Conservation (phyloP, 805 yeast species). For the Starmerella gropengiesseri region DNA sequence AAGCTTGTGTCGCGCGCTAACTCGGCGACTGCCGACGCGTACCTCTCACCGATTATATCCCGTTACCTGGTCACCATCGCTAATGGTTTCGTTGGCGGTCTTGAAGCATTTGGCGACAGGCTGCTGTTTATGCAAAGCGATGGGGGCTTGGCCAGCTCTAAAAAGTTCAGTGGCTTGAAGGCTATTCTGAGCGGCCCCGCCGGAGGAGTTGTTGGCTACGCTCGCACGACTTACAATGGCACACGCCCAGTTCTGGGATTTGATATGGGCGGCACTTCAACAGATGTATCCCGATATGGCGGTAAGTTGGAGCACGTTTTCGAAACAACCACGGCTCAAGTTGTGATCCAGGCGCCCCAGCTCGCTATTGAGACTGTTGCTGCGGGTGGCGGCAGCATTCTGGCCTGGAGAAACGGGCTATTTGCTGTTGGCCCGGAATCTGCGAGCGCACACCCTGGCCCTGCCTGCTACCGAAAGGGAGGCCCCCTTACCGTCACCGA, state of each 20-base stretch:
- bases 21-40: constrained; percentile 72
- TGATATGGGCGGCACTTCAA: constrained; percentile 88
- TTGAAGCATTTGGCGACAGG: constrained; percentile 31
- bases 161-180: constrained; percentile 70
- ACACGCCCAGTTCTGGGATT: constrained; percentile 59
- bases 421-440: constrained; percentile 80
- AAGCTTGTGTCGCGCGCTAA: constrained; percentile 65
- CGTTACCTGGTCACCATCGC: constrained; percentile 53
- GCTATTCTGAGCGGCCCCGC: constrained; percentile 95
- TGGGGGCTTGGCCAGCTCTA: constrained; percentile 84
- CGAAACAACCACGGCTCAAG: constrained; percentile 75
- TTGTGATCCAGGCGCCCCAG: constrained; percentile 76
- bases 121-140: constrained; percentile 82
- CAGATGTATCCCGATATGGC: constrained; percentile 66
- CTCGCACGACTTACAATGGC: constrained; percentile 56
- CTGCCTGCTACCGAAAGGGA: constrained; percentile 74
- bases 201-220: constrained; percentile 93
- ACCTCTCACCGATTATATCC: constrained; percentile 66
- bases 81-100: constrained; percentile 46
- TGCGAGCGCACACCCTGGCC: constrained; percentile 84
- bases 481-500: constrained; percentile 81
- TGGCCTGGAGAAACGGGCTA: constrained; percentile 57
- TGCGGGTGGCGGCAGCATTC: constrained; percentile 71
- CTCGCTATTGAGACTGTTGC: constrained; percentile 73
- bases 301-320: constrained; percentile 69